Base-by-base conservation (phyloP, 2,329 filamentous ascomycete genomes). In the Pseudocercospora macadamiae region DNA sequence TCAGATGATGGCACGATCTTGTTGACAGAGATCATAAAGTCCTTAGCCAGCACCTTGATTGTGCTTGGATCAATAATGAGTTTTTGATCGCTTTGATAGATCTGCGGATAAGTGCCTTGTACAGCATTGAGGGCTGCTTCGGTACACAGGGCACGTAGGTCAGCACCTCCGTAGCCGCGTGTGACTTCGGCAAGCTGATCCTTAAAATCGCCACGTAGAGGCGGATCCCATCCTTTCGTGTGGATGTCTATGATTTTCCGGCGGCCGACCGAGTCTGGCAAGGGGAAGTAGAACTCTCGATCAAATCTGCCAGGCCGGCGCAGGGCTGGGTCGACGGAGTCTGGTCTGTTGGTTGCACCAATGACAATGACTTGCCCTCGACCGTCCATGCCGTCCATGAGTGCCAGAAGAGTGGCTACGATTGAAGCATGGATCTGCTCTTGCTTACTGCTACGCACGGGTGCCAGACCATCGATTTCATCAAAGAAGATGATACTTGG, bases 401-500 rank as follows among this genome's bases (percentile, higher is more conserved):
- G 77, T 0, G 93, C 93, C 60, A 97, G 80, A n/a, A 97, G 78
- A 1, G 93, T 97, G 1, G 93, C 96, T 12, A 97, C 93, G 64
- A 99, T 99, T 2, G 93, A 97, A 4, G 95, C 92, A 75, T 99
- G 95, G 60, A 97, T 97, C 76, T 99, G 95, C 73, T 99, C 95
- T 77, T 97, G 93, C 75, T 97, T 97, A 76, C 93, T 97, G 10
- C 95, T 97, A 68, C 95, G 86, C 30, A 97, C 95, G 52, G 95
- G 96, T 2, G 95, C 95, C 64, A 99, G 82, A 55, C 95, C 95
- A 77, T 99, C 95, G 66, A 99, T 99, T 75, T 99, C 95, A 73
- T 99, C 95, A 68, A 99, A 97, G 80, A 99, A 99, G 74, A 99
- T 99, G 75, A 99, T 99, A 74, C 93, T 97, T 0, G 95, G 95